phyloP scores from a whole-genome alignment of 495 filamentous ascomycete species.

The Schizothecium vesticola region DNA sequence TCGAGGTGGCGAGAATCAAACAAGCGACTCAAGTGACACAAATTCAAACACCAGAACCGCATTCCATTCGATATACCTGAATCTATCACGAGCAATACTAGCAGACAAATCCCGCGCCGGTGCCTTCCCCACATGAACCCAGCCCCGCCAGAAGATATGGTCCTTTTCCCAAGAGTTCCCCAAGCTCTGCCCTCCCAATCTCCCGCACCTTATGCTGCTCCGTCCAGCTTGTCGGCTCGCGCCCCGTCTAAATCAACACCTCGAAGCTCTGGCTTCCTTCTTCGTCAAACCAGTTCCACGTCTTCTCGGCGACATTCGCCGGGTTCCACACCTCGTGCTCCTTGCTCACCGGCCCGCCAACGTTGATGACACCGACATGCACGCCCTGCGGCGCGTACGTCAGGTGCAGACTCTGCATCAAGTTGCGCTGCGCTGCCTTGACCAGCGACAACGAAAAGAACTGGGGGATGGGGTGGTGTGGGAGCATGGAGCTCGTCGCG shows the following conservation, averaged over 20 bases:
- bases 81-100: background rate
- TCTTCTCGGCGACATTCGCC: conserved; percentile 31
- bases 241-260: conserved; percentile 10
- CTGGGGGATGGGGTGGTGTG: conserved; percentile 29
- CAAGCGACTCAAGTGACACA: too few species aligned
- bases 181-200: background rate
- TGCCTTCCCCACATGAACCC: background rate
- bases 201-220: background rate
- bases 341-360: conserved; percentile 29
- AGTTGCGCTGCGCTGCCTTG: conserved; percentile 39
- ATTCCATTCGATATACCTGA: background rate
- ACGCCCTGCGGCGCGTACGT: conserved; percentile 30
- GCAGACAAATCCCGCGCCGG: background rate
- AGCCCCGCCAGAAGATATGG: too few species aligned
- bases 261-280: conserved; percentile 16
- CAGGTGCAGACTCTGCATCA: conserved; percentile 30
- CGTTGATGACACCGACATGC: conserved; percentile 36
- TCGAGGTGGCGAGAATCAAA: too few species aligned
- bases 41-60: background rate
- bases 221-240: background rate
- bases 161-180: background rate
- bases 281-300: conserved; percentile 34
- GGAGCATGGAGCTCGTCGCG: conserved; percentile 33
- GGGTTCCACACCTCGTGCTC: conserved; percentile 31
- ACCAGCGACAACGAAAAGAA: conserved; percentile 37